Conservation (phyloP, 495 filamentous ascomycete genomes). For the Hyaloscypha finlandica region DNA sequence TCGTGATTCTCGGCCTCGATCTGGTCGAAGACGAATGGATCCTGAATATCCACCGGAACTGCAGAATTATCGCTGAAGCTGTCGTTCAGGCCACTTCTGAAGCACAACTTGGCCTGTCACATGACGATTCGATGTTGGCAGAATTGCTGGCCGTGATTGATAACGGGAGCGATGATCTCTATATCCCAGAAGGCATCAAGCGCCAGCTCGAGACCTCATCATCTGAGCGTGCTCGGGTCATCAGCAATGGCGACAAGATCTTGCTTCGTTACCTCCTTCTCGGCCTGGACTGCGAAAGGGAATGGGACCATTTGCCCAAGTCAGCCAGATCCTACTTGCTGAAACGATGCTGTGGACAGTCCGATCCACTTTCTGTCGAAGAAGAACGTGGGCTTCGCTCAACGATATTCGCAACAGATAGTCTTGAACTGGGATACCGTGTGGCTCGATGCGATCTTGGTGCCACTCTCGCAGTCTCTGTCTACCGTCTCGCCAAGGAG, state of each 20-base stretch:
- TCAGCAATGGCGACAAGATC: constrained; percentile 6
- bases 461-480: neutral
- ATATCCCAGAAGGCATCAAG: constrained; percentile 14
- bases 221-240: constrained; percentile 5
- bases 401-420: neutral
- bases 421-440: neutral
- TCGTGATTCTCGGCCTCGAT: constrained; percentile 12
- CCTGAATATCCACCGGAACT: constrained; percentile 9
- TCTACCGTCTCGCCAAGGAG: constrained; percentile 2
- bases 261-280: constrained; percentile 10
- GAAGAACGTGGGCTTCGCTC: neutral
- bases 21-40: constrained; percentile 9
- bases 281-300: constrained; percentile 1
- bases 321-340: neutral
- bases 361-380: neutral
- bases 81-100: constrained; percentile 6
- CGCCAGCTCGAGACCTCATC: constrained; percentile 9
- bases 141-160: constrained; percentile 6
- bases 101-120: neutral
- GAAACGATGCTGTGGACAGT: neutral
- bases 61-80: constrained; percentile 9
- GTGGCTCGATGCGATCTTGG: constrained; percentile 20
- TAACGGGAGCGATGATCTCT: neutral
- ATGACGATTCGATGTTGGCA: constrained; percentile 12
- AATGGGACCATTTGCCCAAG: constrained; percentile 3